Conservation (phyloP, 202 grass and related monocot species). For the Sporobolus alterniflorus region DNA sequence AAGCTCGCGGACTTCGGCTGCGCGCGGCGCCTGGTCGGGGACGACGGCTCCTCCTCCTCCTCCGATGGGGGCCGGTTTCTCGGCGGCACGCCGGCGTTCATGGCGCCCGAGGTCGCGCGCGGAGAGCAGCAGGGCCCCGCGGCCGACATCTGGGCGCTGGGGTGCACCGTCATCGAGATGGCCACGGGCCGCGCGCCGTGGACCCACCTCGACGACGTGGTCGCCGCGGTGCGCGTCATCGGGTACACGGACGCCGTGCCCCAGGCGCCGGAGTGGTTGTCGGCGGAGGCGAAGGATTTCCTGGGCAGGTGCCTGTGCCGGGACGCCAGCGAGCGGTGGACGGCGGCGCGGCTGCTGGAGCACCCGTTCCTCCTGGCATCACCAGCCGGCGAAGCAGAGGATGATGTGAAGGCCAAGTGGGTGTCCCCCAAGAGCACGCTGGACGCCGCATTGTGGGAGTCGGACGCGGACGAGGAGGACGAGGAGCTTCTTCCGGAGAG, state of each 20-base stretch:
- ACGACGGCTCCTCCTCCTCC: too few species aligned
- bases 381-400: conserved; percentile 7
- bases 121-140: conserved; percentile 65
- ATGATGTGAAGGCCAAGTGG: conserved; percentile 22
- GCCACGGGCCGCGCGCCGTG: conserved; percentile 74
- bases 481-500: not conserved
- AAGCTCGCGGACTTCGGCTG: conserved; percentile 87
- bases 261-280: conserved; percentile 49
- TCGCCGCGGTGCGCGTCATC: conserved; percentile 51
- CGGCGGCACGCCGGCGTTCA: conserved; percentile 78
- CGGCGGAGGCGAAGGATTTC: conserved; percentile 63
- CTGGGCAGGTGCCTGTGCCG: conserved; percentile 65
- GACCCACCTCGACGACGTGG: conserved; percentile 42
- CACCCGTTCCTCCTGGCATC: conserved; percentile 70
- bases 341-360: conserved; percentile 64
- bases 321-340: conserved; percentile 58
- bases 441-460: conserved; percentile 60
- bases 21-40: conserved; percentile 22
- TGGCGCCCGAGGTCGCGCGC: conserved; percentile 87
- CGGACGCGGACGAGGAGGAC: conserved; percentile 53
- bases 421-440: conserved; percentile 77
- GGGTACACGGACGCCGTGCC: conserved; percentile 64
- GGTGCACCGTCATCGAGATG: conserved; percentile 86
- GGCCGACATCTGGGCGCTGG: conserved; percentile 92
- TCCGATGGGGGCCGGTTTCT: not conserved